Base-by-base conservation (phyloP, 306 rosid species). In the Phaseolus lunatus region DNA sequence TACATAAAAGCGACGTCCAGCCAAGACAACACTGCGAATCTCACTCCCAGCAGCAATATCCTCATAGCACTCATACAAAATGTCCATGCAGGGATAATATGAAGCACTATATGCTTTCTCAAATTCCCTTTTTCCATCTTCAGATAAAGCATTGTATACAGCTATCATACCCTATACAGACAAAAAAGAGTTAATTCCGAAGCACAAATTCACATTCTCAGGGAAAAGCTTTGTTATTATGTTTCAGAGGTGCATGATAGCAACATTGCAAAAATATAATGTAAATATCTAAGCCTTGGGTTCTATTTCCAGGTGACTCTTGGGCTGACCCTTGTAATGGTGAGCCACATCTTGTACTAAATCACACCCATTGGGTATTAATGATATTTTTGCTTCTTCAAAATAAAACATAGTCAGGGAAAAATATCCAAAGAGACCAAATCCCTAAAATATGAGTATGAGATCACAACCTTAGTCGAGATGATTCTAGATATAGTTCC, bases 51-150 rank as follows among this genome's bases (percentile, higher is more conserved):
- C 87, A 15, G 96, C 98, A 3, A 96, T 96, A 77, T 96, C 99
- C 83, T 96, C 99, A 12, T 96, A 96, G 85, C 99, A 96, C 79
- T 92, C 98, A 8, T 92, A 96, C 87, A 96, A 87, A 86, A 96
- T 96, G 11, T 96, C 99, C 99, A 91, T 96, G 90, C 96, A 90
- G 6, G 99, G 98, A 78, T 96, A 92, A 53, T 64, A 96, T 1
- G 99, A 92, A 75, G 99, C 99, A 69, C 98, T 96, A 67, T 96
- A 96, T 64, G 97, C 99, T 52, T 84, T 80, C 89, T 96, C 98
- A 43, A 96, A 96, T 78, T 89, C 98, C 84, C 49, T 89, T 75
- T 91, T 96, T 19, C 73, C 98, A n/a, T 87, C 94, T 81, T 77
- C 87, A 73, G 96, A 85, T 75, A 95, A 81, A 78, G 98, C 80